Evolutionary conservation across 352 stramenopile species (phyloP), one percentile per base, ranked within the genome.

Genomic region (Phytophthora ramorum): DNA sequence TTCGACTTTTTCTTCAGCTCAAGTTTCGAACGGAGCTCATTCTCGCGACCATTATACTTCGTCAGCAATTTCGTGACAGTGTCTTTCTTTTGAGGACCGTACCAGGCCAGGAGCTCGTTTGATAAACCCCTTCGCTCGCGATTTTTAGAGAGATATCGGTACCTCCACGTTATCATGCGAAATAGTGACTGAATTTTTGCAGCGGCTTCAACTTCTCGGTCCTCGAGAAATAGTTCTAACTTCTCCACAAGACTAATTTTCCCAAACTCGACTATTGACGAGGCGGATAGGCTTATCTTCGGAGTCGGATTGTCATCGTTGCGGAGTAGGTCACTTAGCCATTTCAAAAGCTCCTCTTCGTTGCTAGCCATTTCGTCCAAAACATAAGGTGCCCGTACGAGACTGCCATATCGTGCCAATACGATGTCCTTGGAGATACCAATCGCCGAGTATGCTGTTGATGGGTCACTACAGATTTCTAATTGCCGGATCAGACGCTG

Each of bases 11-110:
- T 75, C 44, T 83, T 81, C 7, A 64, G 38, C 20, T 54, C 61
- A 22, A 86, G 60, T 26, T 79, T 83, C 17, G 56, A 66, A 2
- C 61, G 70, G 43, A 86, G 58, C 49, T 86, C 78, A 24, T 76
- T 60, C 28, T 86, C 78, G 1, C 66, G 67, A 2, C 64, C 76
- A 38, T 57, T 66, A 53, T 86, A 84, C 59, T 81, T 86, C 38
- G 40, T 58, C 35, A 86, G 19, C 20, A 75, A 55, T 35, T 74
- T 81, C 12, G 75, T 63, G 16, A 86, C 71, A 41, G 75, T 84
- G 3, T 53, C 35, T 35, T 47, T 50, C 30, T 69, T 76, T 17
- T 73, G 56, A 0, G 49, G 44, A 10, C 78, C 78, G 35, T 84
- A 84, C 52, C 76, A 71, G 19, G 69, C 78, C 6, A 83, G 19